Conservation (phyloP, 352 stramenopile genomes). For the Phytophthora crassamura region DNA sequence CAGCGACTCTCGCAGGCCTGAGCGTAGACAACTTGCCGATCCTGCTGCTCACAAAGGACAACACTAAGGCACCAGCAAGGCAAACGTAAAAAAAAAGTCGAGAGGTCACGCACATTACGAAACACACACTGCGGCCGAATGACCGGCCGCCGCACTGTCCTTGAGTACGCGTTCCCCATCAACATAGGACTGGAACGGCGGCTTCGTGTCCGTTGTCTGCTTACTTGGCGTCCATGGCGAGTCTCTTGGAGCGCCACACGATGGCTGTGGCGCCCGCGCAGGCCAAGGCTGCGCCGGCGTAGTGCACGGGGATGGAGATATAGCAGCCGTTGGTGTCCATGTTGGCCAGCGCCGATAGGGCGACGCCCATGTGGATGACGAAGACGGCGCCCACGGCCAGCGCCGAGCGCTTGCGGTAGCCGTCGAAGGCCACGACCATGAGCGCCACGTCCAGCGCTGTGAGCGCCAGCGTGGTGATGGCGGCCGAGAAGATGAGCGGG, state of each 20-base stretch:
- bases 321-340: constrained; percentile 80
- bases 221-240: constrained; percentile 38
- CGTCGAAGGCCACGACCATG: constrained; percentile 86
- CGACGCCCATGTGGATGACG: constrained; percentile 77
- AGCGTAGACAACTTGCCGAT: constrained; percentile 9
- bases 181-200: too few relatives aligned
- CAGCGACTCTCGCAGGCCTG: constrained; percentile 53
- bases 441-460: constrained; percentile 81
- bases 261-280: constrained; percentile 47
- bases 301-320: constrained; percentile 81
- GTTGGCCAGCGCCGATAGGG: constrained; percentile 81
- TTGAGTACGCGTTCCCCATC: too few relatives aligned
- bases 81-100: constrained; percentile 13
- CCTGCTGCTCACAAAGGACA: background rate
- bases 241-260: constrained; percentile 54
- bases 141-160: too few relatives aligned
- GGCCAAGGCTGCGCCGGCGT: constrained; percentile 61
- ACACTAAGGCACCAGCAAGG: background rate
- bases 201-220: too few relatives aligned
- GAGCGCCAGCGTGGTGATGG: constrained; percentile 76
- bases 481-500: constrained; percentile 73
- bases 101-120: constrained; percentile 23
- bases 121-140: constrained; percentile 1
- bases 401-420: constrained; percentile 70
- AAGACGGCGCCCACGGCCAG: constrained; percentile 59